Conservation (phyloP, 805 yeast species). For the Cyberlindnera petersonii region DNA sequence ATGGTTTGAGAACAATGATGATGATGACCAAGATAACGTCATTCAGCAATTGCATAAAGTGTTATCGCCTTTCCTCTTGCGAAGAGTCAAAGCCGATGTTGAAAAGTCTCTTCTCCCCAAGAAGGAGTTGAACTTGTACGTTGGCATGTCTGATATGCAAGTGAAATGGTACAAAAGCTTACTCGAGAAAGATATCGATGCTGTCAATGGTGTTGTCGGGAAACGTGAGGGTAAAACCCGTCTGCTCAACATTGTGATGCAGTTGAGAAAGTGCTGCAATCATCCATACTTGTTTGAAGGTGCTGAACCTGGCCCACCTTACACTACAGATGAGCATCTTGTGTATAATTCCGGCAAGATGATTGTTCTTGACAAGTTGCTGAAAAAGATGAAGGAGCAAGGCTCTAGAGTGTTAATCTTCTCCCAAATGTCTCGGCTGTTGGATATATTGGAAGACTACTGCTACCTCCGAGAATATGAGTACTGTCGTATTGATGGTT, state of each 20-base stretch:
- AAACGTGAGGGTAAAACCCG: constrained; percentile 91
- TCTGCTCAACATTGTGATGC: constrained; percentile 92
- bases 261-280: constrained; percentile 91
- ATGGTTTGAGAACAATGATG: constrained; percentile 70
- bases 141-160: constrained; percentile 96
- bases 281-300: constrained; percentile 97
- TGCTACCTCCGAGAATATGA: constrained; percentile 79
- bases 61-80: constrained; percentile 77
- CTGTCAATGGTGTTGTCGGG: constrained; percentile 94
- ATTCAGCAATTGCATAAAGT: constrained; percentile 88
- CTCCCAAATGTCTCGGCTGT: constrained; percentile 87
- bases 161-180: constrained; percentile 84
- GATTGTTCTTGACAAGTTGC: constrained; percentile 79
- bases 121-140: constrained; percentile 82
- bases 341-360: constrained; percentile 88
- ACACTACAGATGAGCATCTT: constrained; percentile 90
- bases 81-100: constrained; percentile 91
- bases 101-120: constrained; percentile 89
- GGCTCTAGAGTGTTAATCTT: constrained; percentile 91
- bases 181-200: constrained; percentile 90
- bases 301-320: constrained; percentile 99
- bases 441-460: constrained; percentile 90
- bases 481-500: constrained; percentile 91
- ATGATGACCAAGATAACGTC: constrained; percentile 71
- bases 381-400: constrained; percentile 62